Conservation (phyloP, 164 flowering plant species). For the Warburgia ugandensis region DNA sequence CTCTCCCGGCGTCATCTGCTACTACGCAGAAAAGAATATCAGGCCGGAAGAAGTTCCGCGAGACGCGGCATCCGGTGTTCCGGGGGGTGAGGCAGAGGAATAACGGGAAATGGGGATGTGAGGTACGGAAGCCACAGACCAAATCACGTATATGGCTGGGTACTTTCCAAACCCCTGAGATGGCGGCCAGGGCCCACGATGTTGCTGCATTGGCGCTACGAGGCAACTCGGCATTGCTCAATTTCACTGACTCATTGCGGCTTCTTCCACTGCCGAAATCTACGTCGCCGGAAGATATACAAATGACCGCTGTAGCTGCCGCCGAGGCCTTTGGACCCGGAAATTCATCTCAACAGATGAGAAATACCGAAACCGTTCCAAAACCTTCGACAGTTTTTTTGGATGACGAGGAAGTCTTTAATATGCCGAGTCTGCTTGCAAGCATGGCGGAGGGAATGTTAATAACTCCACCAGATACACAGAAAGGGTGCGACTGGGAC, state of each 20-base stretch:
- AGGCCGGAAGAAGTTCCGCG: slow-evolving; percentile 34
- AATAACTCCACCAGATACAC: too few relatives aligned
- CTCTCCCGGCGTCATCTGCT: too few relatives aligned
- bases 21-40: too few relatives aligned
- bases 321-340: slow-evolving; percentile 8
- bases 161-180: slow-evolving; percentile 35
- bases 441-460: too few relatives aligned
- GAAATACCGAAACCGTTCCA: too few relatives aligned
- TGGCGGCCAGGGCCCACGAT: slow-evolving; percentile 33
- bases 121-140: slow-evolving; percentile 35
- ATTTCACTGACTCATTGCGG: slow-evolving; percentile 20
- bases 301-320: slow-evolving; percentile 13
- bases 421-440: too few relatives aligned
- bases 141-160: slow-evolving; percentile 58
- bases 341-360: too few relatives aligned
- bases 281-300: slow-evolving; percentile 14
- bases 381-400: too few relatives aligned
- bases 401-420: too few relatives aligned
- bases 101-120: slow-evolving; percentile 41
- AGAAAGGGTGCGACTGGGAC: slow-evolving; percentile 15
- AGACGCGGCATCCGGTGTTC: slow-evolving; percentile 40
- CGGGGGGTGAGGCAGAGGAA: slow-evolving; percentile 33
- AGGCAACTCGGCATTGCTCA: slow-evolving; percentile 20
- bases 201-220: slow-evolving; percentile 25
- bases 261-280: slow-evolving; percentile 16